These are phyloP conservation scores for Rhododendron williamsianum DNA, from an alignment of 148 eudicot genomes.

Conservation along the genomic window DNA sequence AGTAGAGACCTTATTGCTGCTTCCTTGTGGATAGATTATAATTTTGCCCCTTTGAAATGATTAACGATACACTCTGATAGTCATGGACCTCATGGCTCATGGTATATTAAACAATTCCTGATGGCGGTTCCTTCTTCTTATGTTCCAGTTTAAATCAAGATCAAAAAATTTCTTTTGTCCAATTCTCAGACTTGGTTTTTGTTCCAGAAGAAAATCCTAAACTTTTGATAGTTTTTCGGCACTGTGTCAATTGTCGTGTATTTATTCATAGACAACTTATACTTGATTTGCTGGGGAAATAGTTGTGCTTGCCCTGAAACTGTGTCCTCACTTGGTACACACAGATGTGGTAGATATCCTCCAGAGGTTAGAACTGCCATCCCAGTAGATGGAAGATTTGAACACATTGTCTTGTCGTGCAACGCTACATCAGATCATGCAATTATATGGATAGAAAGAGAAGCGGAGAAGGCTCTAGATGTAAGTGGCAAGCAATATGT, in stretches of 20 bases:
- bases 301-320: constrained; percentile 4
- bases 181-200: neutral
- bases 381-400: constrained; percentile 80
- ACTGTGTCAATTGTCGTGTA: neutral
- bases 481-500: constrained; percentile 8
- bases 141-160: neutral
- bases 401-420: constrained; percentile 90
- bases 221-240: neutral
- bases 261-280: neutral
- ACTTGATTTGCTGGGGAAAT: neutral
- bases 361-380: constrained; percentile 27
- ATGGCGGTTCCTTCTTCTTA: neutral
- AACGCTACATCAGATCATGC: constrained; percentile 90
- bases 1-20: neutral
- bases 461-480: constrained; percentile 33
- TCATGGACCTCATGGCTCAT: neutral
- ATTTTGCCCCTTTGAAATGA: neutral
- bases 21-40: neutral
- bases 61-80: neutral
- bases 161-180: neutral
- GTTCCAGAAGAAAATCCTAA: neutral
- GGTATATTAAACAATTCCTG: neutral
- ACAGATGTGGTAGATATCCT: constrained; percentile 28
- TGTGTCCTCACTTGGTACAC: neutral
- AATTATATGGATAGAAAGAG: constrained; percentile 85